Base-by-base conservation (phyloP, 225 moss, liverwort and hornwort genomes). In the Rhytidiadelphus loreus region DNA sequence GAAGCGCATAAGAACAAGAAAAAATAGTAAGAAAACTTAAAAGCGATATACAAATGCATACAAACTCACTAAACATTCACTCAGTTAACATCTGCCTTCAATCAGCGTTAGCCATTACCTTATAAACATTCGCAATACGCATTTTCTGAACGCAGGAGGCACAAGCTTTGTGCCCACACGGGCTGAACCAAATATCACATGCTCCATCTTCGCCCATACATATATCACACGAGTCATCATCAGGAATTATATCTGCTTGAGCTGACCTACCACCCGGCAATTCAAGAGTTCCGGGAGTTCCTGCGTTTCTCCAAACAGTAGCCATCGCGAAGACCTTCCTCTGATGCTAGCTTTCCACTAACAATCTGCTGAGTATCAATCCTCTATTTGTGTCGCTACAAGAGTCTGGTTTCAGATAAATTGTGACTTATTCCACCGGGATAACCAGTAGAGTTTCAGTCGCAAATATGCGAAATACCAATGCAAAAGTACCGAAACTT, bases 121-220 rank as follows among this genome's bases (percentile, higher is more conserved):
- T 93, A 84, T 93, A 93, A 91, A 93, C 91, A 89, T 93, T 93
- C 59, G 93, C 93, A 88, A 93, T 91, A 80, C 93, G 93, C 93
- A 93, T 80, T 86, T 90, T 93, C 86, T 93, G 93, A 83, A 93
- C 93, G 65, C 93, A 93, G 24, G 93, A 93, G 56, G 93, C 93
- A 87, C 93, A 93, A 77, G 93, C 93, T 83, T 88, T 93, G 81
- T 93, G 93, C n/a, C 93, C 93, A 87, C 93, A 93, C 17, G 93
- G 93, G 63, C 89, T 93, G 76, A 93, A 93, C 89, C 91, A 93
- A 63, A 93, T 86, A 79, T 93, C 93, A 84, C 91, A 93, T 44
- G 93, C 93, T 83, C 93, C 91, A 91, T 90, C 93, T 86, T 93
- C 93, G 69, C 93, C 93, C 89, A 91, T 91, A 88, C 93, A 93